Conservation (phyloP, 495 filamentous ascomycete genomes). For the Cercophora sp. region DNA sequence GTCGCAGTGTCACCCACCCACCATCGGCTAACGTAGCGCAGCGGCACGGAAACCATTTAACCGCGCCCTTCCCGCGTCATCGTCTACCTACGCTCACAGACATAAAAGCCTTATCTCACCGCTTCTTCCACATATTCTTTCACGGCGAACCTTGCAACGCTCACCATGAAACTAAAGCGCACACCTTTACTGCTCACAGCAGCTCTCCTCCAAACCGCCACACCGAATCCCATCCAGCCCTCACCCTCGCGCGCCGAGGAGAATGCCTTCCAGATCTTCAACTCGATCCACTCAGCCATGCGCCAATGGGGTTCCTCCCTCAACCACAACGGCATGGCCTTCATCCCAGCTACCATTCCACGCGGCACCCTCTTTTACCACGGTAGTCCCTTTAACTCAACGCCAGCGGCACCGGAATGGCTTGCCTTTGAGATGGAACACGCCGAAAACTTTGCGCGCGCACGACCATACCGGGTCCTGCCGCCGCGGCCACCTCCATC, state of each 20-base stretch:
- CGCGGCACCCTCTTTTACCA: conserved; percentile 60
- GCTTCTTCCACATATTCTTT: no score
- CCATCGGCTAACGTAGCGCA: no score
- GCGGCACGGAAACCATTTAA: no score
- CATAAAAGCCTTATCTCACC: no score
- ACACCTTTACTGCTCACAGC: no score
- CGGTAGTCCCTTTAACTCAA: conserved; percentile 39
- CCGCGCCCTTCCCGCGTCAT: no score
- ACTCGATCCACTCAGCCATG: conserved; percentile 57
- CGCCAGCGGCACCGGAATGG: conserved; percentile 57
- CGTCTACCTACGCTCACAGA: no score
- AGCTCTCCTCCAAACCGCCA: no score
- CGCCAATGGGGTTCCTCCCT: conserved; percentile 67
- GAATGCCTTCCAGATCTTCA: conserved; percentile 63
- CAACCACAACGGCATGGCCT: conserved; percentile 66
- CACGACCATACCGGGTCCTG: background rate
- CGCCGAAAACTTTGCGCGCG: conserved; percentile 53
- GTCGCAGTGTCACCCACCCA: no score
- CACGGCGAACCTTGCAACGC: no score
- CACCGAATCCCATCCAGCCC: background rate
- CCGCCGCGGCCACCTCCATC: background rate
- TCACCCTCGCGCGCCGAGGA: conserved; percentile 15
- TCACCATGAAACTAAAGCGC: no score
- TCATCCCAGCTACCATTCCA: conserved; percentile 57
- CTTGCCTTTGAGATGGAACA: conserved; percentile 69